Conservation (phyloP, 2,329 filamentous ascomycete genomes). For the Penicillium sp. region DNA sequence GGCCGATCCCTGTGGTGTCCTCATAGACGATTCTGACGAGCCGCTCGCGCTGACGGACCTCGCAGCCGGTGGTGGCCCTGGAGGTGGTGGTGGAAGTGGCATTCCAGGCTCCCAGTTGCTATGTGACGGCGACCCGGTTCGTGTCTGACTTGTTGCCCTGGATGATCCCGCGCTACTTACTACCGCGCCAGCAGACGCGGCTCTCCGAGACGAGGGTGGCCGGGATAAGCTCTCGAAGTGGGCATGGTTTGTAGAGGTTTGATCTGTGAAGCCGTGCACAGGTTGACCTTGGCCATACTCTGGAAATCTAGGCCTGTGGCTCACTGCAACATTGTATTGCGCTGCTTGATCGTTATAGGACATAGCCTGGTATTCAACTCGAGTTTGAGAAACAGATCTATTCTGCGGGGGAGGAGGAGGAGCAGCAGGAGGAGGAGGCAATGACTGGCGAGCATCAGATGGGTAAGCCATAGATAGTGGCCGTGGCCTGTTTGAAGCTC, state of each 20-base stretch:
- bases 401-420: constrained; percentile 32
- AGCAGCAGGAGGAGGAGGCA: constrained; percentile 39
- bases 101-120: constrained; percentile 44
- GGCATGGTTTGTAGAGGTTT: constrained; percentile 13
- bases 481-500: constrained; percentile 29
- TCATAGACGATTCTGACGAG: constrained; percentile 31
- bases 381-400: constrained; percentile 35
- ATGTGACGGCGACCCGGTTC: constrained; percentile 33
- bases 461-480: constrained; percentile 33
- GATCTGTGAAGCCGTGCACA: constrained; percentile 17
- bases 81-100: constrained; percentile 48
- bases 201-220: constrained; percentile 43
- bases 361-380: constrained; percentile 26
- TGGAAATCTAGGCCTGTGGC: constrained; percentile 20
- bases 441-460: constrained; percentile 30
- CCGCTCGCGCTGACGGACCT: constrained; percentile 42
- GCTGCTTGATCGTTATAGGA: constrained; percentile 6
- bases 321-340: constrained; percentile 12
- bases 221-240: constrained; percentile 27
- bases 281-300: constrained; percentile 21
- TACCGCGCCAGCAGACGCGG: constrained; percentile 45
- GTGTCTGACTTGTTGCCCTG: constrained; percentile 33
- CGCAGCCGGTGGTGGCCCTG: constrained; percentile 43
- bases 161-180: constrained; percentile 35
- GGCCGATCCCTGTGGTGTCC: constrained; percentile 19